These are phyloP conservation scores for Termitomyces sp. DNA, from an alignment of 768 basidiomycete species.

Conservation along the genomic window DNA sequence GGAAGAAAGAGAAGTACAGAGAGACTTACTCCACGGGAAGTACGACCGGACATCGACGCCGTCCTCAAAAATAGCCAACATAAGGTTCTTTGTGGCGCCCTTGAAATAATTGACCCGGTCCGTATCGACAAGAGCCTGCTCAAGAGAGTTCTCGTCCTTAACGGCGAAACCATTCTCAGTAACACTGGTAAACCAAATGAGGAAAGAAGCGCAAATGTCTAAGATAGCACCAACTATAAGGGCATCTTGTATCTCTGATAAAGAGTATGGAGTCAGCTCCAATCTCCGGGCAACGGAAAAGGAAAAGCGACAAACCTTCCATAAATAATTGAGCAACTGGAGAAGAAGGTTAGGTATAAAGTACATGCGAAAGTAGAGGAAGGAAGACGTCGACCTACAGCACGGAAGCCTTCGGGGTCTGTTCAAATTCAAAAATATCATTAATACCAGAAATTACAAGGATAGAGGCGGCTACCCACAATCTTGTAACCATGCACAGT, in stretches of 20 bases:
- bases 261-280: constrained; percentile 10
- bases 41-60: constrained; percentile 61
- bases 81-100: constrained; percentile 51
- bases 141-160: constrained; percentile 54
- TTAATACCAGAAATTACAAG: neutral
- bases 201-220: neutral
- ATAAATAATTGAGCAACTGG: constrained; percentile 65
- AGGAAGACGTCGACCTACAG: constrained; percentile 29
- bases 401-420: constrained; percentile 70
- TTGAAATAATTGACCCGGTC: constrained; percentile 68
- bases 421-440: constrained; percentile 2
- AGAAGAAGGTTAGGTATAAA: neutral
- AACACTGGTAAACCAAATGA: constrained; percentile 36
- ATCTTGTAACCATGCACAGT: constrained; percentile 66
- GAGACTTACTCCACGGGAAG: constrained; percentile 61
- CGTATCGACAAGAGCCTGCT: constrained; percentile 52
- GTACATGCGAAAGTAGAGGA: neutral
- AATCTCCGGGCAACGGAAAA: neutral
- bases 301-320: constrained; percentile 42
- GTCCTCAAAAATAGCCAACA: constrained; percentile 58
- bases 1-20: neutral
- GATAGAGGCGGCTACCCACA: constrained; percentile 33
- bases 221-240: constrained; percentile 28
- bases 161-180: constrained; percentile 76
- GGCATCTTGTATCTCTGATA: constrained; percentile 40